Conservation (phyloP, 345 rosid genomes). For the Rhizophora apiculata region DNA sequence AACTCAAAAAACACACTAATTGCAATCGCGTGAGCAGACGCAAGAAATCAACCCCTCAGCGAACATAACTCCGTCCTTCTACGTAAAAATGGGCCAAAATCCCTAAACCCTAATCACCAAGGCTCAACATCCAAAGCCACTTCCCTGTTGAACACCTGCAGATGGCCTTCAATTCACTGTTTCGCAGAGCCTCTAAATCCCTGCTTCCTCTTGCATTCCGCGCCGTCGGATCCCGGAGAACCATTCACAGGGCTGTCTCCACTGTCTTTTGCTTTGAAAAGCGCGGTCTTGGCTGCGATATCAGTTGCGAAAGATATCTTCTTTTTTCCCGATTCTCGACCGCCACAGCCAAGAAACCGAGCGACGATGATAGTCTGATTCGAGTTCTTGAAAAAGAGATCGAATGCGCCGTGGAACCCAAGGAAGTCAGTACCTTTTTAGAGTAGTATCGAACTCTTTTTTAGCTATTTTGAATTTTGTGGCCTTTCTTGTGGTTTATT, state of each 20-base stretch:
- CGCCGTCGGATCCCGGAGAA: conserved; percentile 32
- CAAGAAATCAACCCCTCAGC: too few relatives aligned
- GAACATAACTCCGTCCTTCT: too few relatives aligned
- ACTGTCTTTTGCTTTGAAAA: conserved; percentile 10
- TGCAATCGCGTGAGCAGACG: too few relatives aligned
- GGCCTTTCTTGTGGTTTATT: background rate
- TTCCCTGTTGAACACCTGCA: background rate
- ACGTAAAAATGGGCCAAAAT: background rate
- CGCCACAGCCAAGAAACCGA: conserved; percentile 17
- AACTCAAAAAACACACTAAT: too few relatives aligned
- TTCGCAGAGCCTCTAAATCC: conserved; percentile 48
- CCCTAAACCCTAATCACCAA: background rate
- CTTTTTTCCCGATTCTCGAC: conserved; percentile 30
- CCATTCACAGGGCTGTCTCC: conserved; percentile 20
- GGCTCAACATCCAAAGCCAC: background rate
- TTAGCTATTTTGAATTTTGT: background rate
- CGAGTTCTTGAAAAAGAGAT: conserved; percentile 48
- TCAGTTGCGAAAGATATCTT: conserved; percentile 1
- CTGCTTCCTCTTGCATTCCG: conserved; percentile 38
- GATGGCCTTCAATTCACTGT: conserved; percentile 23
- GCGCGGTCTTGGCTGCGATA: background rate
- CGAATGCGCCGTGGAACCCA: conserved; percentile 42
- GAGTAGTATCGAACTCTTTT: background rate
- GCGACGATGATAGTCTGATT: conserved; percentile 40
- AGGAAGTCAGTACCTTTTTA: conserved; percentile 13